Base-by-base conservation (phyloP, 306 rosid genomes). In the Urtica urens region DNA sequence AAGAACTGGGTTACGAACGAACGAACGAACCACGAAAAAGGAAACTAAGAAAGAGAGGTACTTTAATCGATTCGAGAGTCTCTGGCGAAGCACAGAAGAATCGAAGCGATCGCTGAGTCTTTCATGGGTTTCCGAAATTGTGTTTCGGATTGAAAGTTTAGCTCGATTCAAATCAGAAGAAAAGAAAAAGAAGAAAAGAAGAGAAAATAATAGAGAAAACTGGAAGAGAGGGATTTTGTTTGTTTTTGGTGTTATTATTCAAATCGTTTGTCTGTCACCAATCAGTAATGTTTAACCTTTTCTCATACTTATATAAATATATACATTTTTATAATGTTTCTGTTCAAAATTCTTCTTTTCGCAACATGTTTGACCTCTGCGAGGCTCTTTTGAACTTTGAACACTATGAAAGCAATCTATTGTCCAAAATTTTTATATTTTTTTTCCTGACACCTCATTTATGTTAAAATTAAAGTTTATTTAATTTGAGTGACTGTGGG, bases 401-500 rank as follows among this genome's bases (percentile, higher is more conserved):
- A 65, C 70, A 21, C 52, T 17, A 55, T 46, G 41, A 38, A 34
- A 47, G 53, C 35, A 66, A 51, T 51, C 26, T 4, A n/a, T n/a
- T n/a, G n/a, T n/a, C n/a, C n/a, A n/a, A n/a, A n/a, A n/a, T n/a
- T 40, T 11, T 44, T 10, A 16, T 17, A 4, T 28, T 52, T 54
- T 51, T 25, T 40, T 64, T 37, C 53, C 72, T 64, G 71, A 65
- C 76, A 65, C 60, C 56, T 60, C 51, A 51, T 55, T 71, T 52
- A 49, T 41, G 46, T 48, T 27, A 34, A 41, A n/a, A 20, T 53
- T 35, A 47, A 38, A 11, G 23, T 44, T 44, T 34, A 30, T 3
- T 31, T 44, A 52, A 38, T 29, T 61, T 39, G 55, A 39, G 68
- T 60, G 72, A 64, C 63, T 31, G 55, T 60, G 54, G 23, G 51